Percentiles rank a stretch among this genome's conserved stretches.
These are phyloP conservation scores for Cryptococcus maquisensis DNA, from an alignment of 1,284 basidiomycete genomes.

Conservation along the genomic window DNA sequence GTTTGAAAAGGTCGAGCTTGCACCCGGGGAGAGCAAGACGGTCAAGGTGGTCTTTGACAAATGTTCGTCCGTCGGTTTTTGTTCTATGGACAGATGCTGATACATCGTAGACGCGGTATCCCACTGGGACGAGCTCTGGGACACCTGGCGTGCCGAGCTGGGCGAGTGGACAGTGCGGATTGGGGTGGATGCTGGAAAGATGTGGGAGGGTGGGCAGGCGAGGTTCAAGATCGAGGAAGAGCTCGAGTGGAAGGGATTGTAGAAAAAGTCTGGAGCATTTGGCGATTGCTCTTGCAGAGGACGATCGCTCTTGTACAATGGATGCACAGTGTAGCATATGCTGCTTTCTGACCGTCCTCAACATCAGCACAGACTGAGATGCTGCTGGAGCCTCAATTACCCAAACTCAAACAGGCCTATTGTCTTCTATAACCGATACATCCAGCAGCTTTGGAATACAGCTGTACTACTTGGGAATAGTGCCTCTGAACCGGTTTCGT, in stretches of 20 bases:
- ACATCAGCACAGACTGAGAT: too few species aligned
- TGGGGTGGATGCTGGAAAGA: slow-evolving; percentile 30
- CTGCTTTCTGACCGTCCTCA: too few species aligned
- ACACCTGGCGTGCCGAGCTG: slow-evolving; percentile 35
- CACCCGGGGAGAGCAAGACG: slow-evolving; percentile 28
- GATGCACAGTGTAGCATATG: too few species aligned
- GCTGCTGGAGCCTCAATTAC: too few species aligned
- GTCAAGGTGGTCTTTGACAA: slow-evolving; percentile 40
- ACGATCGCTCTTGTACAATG: too few species aligned
- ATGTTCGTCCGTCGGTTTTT: slow-evolving; percentile 23
- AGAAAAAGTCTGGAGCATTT: not conserved
- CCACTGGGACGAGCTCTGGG: slow-evolving; percentile 45
- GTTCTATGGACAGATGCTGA: not conserved
- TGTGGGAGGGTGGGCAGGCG: slow-evolving; percentile 13
- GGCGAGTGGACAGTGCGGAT: slow-evolving; percentile 39
- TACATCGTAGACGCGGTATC: slow-evolving; percentile 36
- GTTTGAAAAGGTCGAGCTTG: slow-evolving; percentile 40
- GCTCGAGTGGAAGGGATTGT: slow-evolving; percentile 35
- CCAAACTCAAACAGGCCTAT: too few species aligned
- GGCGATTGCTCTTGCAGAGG: too few species aligned
- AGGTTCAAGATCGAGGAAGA: slow-evolving; percentile 29
- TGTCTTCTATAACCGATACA: too few species aligned
- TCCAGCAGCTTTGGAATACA: too few species aligned
- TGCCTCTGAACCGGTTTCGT: slow-evolving; percentile 19
- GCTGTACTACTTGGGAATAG: not conserved